Evolutionary conservation across 192 early-diverging fungal genomes (phyloP), one percentile per base, ranked within the genome.

Genomic region (Lunasporangiospora selenospora): DNA sequence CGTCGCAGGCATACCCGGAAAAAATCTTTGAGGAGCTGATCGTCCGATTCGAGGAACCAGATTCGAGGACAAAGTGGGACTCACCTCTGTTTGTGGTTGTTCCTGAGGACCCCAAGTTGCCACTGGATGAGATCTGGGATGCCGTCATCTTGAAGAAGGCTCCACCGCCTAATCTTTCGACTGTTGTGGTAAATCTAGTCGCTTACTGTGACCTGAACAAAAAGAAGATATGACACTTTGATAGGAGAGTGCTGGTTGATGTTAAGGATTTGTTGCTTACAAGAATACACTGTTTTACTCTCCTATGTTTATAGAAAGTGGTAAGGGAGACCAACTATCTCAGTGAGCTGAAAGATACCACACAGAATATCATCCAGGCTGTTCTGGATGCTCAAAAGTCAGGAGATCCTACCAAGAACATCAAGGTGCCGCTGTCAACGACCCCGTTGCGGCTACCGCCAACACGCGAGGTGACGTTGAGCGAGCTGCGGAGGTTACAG

Each of bases 41-140:
- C 9, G 87, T 89, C 38, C 81, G 98, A 30, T 98, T 93, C 45
- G 98, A 99, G 83, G 98, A 99, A 53, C 97, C 96, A 27, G 92
- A 97, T 58, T 82, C 84, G 6, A 76, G 85, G 11, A 93, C 93
- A 65, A 82, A 92, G 43, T 99, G 98, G 98, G 98, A 99, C 75
- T 88, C 93, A 2, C 98, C 98, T 18, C 79, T 99, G n/a, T 96
- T 97, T 58, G 93, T 92, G 0, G 67, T 98, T 6, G 78, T 95
- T 10, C 90, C 90, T 52, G 81, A 88, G 21, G 93, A 94, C 34
- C 54, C 58, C 2, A 59, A 75, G 11, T 66, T 90, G 27, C 89
- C 91, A 6, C 77, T 83, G 46, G 86, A 89, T 27, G 64, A 70
- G n/a, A 90, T 96, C 34, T 90, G 91, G 85, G 83, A 87, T 40